A percentile compares a stretch with the other conserved stretches of the same genome.
These are phyloP conservation scores for Aspergillus sp. DNA, from an alignment of 2,329 filamentous ascomycete genomes.

Conservation along the genomic window DNA sequence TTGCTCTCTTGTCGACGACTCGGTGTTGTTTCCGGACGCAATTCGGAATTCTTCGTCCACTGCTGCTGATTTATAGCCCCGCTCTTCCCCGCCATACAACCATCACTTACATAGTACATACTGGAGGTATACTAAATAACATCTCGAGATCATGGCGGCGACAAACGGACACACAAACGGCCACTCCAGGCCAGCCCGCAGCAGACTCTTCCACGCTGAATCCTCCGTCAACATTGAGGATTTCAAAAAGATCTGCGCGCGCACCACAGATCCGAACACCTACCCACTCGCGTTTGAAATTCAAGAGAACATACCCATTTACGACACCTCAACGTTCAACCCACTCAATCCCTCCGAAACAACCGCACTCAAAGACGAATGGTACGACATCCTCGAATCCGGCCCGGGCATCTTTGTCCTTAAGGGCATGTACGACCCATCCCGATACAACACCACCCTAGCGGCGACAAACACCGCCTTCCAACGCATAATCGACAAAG, in stretches of 20 bases:
- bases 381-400: slow-evolving; percentile 56
- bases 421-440: slow-evolving; percentile 50
- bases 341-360: slow-evolving; percentile 30
- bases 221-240: slow-evolving; percentile 33
- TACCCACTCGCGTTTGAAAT: slow-evolving; percentile 53
- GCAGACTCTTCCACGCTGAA: slow-evolving; percentile 23
- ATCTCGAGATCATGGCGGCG: not conserved
- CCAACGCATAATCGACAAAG: slow-evolving; percentile 49
- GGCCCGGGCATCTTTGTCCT: slow-evolving; percentile 63
- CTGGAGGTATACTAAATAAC: too few species aligned
- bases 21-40: not conserved
- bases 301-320: slow-evolving; percentile 56
- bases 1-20: not conserved
- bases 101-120: not conserved
- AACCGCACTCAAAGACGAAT: slow-evolving; percentile 57
- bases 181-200: not conserved
- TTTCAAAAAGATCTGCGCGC: slow-evolving; percentile 48
- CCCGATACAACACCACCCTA: slow-evolving; percentile 39
- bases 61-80: slow-evolving; percentile 2
- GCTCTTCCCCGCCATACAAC: not conserved
- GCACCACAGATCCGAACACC: slow-evolving; percentile 32
- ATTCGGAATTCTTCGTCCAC: slow-evolving; percentile 6
- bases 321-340: slow-evolving; percentile 46
- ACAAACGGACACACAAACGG: not conserved
- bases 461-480: slow-evolving; percentile 51